These are phyloP conservation scores for Pisolithus marmoratus DNA, from an alignment of 768 basidiomycete genomes.

Conservation along the genomic window DNA sequence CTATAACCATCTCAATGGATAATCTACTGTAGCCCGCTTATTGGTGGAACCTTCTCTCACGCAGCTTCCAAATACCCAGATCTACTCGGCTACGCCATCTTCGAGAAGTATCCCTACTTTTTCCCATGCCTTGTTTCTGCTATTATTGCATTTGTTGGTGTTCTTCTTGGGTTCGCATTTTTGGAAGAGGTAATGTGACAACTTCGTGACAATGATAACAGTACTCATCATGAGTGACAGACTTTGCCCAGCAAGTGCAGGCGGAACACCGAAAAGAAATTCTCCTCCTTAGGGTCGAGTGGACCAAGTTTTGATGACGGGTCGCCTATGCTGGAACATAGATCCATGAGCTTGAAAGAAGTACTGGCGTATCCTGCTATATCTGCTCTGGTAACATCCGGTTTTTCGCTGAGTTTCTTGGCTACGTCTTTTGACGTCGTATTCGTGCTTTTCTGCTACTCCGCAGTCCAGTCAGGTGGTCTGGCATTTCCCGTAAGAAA, in stretches of 20 bases:
- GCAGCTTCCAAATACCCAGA: slow-evolving; percentile 41
- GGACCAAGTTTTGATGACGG: neutral
- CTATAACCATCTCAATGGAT: neutral
- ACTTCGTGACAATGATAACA: neutral
- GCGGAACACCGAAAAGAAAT: slow-evolving; percentile 13
- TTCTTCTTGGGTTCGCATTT: slow-evolving; percentile 37
- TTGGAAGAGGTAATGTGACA: slow-evolving; percentile 42
- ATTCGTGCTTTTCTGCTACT: slow-evolving; percentile 63
- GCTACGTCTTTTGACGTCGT: slow-evolving; percentile 56
- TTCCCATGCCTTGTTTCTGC: slow-evolving; percentile 48
- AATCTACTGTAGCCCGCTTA: slow-evolving; percentile 35
- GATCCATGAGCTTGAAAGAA: slow-evolving; percentile 23
- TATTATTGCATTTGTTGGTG: slow-evolving; percentile 34
- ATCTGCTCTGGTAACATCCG: slow-evolving; percentile 46
- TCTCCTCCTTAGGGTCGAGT: neutral
- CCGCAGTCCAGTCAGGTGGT: slow-evolving; percentile 49
- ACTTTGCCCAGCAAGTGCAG: slow-evolving; percentile 36
- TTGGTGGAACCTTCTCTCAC: slow-evolving; percentile 50
- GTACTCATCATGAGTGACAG: slow-evolving; percentile 17
- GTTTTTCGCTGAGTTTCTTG: slow-evolving; percentile 45
- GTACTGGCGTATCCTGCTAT: slow-evolving; percentile 48
- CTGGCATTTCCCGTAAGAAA: slow-evolving; percentile 46
- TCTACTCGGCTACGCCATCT: slow-evolving; percentile 35
- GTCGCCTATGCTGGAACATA: slow-evolving; percentile 1
- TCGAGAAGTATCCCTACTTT: slow-evolving; percentile 45